Conservation (phyloP, 768 basidiomycete genomes). For the Infundibulicybe gibba region DNA sequence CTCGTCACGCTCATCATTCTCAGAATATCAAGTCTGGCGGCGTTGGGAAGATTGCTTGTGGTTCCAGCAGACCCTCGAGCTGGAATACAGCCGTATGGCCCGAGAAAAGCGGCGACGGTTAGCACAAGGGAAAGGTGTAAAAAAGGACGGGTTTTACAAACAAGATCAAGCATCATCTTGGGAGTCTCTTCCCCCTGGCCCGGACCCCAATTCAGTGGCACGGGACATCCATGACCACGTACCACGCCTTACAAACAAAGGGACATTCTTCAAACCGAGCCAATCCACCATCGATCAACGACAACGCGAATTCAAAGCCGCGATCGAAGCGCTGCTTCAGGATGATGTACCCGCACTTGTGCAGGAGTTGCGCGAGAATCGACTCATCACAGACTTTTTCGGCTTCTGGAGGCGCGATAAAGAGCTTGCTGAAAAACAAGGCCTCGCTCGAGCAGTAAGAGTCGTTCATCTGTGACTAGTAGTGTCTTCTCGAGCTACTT, state of each 20-base stretch:
- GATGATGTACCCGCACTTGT: slow-evolving; percentile 64
- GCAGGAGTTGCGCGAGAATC: slow-evolving; percentile 57
- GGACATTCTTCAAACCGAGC: slow-evolving; percentile 68
- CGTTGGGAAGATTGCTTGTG: slow-evolving; percentile 81
- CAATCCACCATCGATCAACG: slow-evolving; percentile 64
- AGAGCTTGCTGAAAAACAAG: slow-evolving; percentile 47
- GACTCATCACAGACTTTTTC: slow-evolving; percentile 71
- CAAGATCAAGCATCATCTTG: slow-evolving; percentile 77
- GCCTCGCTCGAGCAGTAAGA: slow-evolving; percentile 12
- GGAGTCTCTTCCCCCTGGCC: slow-evolving; percentile 82
- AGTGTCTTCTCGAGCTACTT: slow-evolving; percentile 61
- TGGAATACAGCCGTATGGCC: slow-evolving; percentile 59
- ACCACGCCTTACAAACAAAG: slow-evolving; percentile 68
- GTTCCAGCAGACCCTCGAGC: slow-evolving; percentile 69
- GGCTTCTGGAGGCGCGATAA: slow-evolving; percentile 72
- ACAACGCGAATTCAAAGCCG: slow-evolving; percentile 50
- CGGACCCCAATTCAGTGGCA: slow-evolving; percentile 73
- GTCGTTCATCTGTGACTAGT: slow-evolving; percentile 43
- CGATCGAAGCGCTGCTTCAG: slow-evolving; percentile 57
- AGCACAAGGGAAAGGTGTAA: slow-evolving; percentile 69
- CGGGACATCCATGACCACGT: slow-evolving; percentile 63
- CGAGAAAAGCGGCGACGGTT: slow-evolving; percentile 67
- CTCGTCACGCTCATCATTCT: slow-evolving; percentile 29
- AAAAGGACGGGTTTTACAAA: slow-evolving; percentile 67
- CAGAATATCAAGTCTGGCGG: slow-evolving; percentile 73